These are phyloP conservation scores for Alternaria infectoria DNA, from an alignment of 2,329 filamentous ascomycete genomes.

Conservation along the genomic window DNA sequence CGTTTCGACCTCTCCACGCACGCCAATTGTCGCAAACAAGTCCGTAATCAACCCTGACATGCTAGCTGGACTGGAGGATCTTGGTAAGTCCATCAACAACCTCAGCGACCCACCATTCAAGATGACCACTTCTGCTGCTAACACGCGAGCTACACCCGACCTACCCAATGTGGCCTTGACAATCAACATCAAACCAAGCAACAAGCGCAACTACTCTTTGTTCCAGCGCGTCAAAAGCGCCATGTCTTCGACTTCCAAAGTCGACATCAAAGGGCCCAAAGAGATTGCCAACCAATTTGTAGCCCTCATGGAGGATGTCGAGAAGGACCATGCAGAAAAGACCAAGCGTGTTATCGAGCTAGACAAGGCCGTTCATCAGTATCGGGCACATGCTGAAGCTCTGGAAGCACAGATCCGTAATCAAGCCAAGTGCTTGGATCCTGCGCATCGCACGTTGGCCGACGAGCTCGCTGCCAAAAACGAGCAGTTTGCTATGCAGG, in stretches of 20 bases:
- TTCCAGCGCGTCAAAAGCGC: conserved; percentile 12
- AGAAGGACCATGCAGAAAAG: conserved; percentile 1
- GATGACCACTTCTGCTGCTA: background rate
- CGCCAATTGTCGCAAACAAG: background rate
- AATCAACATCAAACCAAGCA: conserved; percentile 13
- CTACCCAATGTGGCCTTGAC: conserved; percentile 8
- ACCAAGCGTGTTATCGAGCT: background rate
- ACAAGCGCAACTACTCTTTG: conserved; percentile 7
- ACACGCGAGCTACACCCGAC: background rate
- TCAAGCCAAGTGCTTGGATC: background rate
- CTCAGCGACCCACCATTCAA: background rate
- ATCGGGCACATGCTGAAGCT: background rate
- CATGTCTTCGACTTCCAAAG: conserved; percentile 1
- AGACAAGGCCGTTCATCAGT: background rate
- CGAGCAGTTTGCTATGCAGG: conserved; percentile 6
- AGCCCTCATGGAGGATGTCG: conserved; percentile 2
- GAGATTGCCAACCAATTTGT: conserved; percentile 7
- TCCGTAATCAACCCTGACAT: background rate
- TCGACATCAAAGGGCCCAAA: conserved; percentile 20
- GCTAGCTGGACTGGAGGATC: background rate
- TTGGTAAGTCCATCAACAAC: background rate
- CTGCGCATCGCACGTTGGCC: conserved; percentile 5
- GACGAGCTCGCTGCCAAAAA: conserved; percentile 21
- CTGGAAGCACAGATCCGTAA: background rate
- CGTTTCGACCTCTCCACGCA: background rate